Evolutionary conservation across 1,284 basidiomycete species (phyloP).

Genomic region (Meripilus lineatus): DNA sequence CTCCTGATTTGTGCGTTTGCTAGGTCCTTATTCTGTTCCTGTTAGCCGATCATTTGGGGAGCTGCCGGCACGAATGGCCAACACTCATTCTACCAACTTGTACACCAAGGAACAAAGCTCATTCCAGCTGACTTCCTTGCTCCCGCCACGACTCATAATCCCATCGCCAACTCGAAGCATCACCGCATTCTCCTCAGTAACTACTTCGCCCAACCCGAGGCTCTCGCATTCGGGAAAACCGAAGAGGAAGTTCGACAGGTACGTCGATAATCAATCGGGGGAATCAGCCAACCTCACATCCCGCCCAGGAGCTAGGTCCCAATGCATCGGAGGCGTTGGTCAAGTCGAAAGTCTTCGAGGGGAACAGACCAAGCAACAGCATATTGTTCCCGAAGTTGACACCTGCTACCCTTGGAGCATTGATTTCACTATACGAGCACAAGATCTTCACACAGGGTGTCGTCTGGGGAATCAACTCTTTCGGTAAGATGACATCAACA

Average conservation of each 20-base stretch:
- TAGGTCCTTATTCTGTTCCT: conserved; percentile 2
- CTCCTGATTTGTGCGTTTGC: not conserved
- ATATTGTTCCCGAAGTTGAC: conserved; percentile 94
- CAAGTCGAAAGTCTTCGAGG: conserved; percentile 98
- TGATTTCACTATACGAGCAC: conserved; percentile 95
- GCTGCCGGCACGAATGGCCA: conserved; percentile 98
- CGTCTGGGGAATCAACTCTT: conserved; percentile 98
- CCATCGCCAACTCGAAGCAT: conserved; percentile 81
- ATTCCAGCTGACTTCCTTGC: conserved; percentile 96
- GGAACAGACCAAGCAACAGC: conserved; percentile 96
- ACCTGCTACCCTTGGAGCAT: conserved; percentile 81
- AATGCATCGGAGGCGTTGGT: conserved; percentile 79
- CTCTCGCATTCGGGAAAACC: conserved; percentile 95
- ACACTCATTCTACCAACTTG: conserved; percentile 98
- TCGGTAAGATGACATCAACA: conserved; percentile 46
- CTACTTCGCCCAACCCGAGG: conserved; percentile 98
- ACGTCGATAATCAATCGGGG: too few species aligned
- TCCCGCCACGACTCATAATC: conserved; percentile 92
- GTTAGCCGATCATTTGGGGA: conserved; percentile 96
- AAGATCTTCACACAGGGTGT: conserved; percentile 99
- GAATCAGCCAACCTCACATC: not conserved
- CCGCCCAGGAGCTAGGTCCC: conserved; percentile 66
- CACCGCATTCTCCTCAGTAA: conserved; percentile 97
- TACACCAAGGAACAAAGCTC: conserved; percentile 93
- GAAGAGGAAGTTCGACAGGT: conserved; percentile 75